Conservation (phyloP, 257 asterid genomes). For the Eustoma russellianum region DNA sequence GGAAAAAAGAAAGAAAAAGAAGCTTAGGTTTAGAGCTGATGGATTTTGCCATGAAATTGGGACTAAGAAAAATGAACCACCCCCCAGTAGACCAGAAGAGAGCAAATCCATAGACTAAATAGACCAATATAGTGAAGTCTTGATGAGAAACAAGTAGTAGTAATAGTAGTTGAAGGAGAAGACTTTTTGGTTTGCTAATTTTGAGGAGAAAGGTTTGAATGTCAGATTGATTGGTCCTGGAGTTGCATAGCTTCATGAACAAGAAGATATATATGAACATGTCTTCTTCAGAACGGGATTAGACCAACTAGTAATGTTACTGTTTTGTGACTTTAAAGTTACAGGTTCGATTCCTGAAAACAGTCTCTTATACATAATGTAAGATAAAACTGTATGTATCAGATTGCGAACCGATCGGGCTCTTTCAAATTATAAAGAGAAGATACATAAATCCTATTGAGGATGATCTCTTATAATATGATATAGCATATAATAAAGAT, state of each 20-base stretch:
- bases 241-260: slow-evolving; percentile 15
- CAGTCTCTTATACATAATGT: too few species aligned
- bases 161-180: slow-evolving; percentile 1
- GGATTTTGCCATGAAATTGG: slow-evolving; percentile 55
- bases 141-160: slow-evolving; percentile 1
- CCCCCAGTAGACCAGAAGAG: slow-evolving; percentile 54
- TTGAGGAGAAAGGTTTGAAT: slow-evolving; percentile 15
- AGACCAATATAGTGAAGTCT: slow-evolving; percentile 13
- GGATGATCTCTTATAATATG: too few species aligned
- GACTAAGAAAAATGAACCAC: slow-evolving; percentile 36
- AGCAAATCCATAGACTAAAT: slow-evolving; percentile 79
- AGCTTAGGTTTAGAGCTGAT: slow-evolving; percentile 7
- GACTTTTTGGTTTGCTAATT: slow-evolving; percentile 10
- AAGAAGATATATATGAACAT: slow-evolving; percentile 17
- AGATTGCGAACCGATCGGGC: too few species aligned
- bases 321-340: too few species aligned
- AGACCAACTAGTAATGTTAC: too few species aligned
- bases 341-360: too few species aligned
- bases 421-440: too few species aligned
- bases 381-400: too few species aligned
- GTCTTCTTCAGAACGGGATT: too few species aligned
- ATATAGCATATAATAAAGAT: too few species aligned
- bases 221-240: too few species aligned
- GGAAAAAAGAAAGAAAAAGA: slow-evolving; percentile 23
- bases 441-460: too few species aligned